A percentile compares a stretch with the other conserved stretches of the same genome.
Conservation (phyloP, 176 grass and related monocot genomes). For the Leersia perrieri region DNA sequence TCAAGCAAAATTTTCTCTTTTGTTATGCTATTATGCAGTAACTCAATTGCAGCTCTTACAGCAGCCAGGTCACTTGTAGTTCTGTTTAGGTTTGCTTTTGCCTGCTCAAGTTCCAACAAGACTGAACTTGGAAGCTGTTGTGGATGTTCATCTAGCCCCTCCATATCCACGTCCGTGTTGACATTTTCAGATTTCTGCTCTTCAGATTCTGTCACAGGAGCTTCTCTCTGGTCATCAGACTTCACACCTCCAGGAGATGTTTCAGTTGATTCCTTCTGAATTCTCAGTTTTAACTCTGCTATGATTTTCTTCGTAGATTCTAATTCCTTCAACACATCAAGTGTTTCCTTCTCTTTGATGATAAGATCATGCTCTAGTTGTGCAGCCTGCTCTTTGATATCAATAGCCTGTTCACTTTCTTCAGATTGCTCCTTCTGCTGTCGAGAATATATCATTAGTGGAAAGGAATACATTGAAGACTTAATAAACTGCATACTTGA, state of each 20-base stretch:
- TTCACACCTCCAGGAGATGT: background rate
- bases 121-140: slow-evolving; percentile 24
- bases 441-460: background rate
- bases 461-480: background rate
- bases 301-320: slow-evolving; percentile 79
- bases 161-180: slow-evolving; percentile 18
- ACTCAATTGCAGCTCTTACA: slow-evolving; percentile 46
- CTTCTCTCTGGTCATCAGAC: background rate
- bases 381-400: slow-evolving; percentile 51
- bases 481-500: background rate
- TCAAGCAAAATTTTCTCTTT: slow-evolving; percentile 62
- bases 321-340: slow-evolving; percentile 77
- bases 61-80: slow-evolving; percentile 55
- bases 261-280: slow-evolving; percentile 50
- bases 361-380: slow-evolving; percentile 70
- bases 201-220: slow-evolving; percentile 22
- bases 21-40: slow-evolving; percentile 50
- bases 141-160: background rate
- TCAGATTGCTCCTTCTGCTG: slow-evolving; percentile 47
- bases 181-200: slow-evolving; percentile 37
- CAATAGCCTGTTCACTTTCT: slow-evolving; percentile 28
- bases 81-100: slow-evolving; percentile 52
- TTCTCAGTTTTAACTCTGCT: slow-evolving; percentile 62
- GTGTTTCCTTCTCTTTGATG: slow-evolving; percentile 79
- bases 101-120: slow-evolving; percentile 49